Percentiles rank a stretch among this genome's conserved stretches.
Conservation (phyloP, 176 grass and related monocot genomes). For the Miscanthus lutarioriparius region DNA sequence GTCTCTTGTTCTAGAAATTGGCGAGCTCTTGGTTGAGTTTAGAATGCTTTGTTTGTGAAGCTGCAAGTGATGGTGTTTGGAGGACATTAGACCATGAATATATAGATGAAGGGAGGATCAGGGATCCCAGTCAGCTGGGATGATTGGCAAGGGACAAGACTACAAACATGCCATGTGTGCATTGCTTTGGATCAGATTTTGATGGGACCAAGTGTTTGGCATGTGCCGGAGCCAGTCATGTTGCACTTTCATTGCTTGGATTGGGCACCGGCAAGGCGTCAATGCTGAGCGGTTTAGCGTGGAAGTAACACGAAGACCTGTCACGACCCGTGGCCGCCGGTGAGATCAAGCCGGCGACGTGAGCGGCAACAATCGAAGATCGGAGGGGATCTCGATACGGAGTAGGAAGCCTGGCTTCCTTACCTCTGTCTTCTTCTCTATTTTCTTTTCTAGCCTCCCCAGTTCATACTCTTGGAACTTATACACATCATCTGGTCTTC, state of each 20-base stretch:
- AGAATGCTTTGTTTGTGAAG: neutral
- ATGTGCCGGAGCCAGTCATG: neutral
- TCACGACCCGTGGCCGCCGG: too few species aligned
- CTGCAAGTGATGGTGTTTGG: slow-evolving; percentile 14
- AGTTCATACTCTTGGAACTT: too few species aligned
- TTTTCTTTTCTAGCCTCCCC: too few species aligned
- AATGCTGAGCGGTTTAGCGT: neutral
- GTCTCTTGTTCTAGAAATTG: neutral
- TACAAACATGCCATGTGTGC: slow-evolving; percentile 10
- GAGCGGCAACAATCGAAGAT: too few species aligned
- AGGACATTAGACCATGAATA: neutral
- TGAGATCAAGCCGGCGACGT: too few species aligned
- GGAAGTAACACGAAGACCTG: neutral
- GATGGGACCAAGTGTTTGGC: slow-evolving; percentile 21
- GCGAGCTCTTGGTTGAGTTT: neutral
- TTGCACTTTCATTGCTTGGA: neutral
- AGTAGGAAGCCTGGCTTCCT: too few species aligned
- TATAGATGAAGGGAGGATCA: neutral
- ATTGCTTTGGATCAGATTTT: slow-evolving; percentile 30
- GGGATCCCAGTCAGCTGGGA: neutral
- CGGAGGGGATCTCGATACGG: too few species aligned
- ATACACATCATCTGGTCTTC: too few species aligned
- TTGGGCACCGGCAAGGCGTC: neutral
- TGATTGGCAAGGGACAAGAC: slow-evolving; percentile 23
- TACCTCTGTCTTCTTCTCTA: too few species aligned